Percentiles rank a stretch among this genome's conserved stretches.
Conservation (phyloP, 2,329 filamentous ascomycete genomes). For the Tolypocladium tropicale region DNA sequence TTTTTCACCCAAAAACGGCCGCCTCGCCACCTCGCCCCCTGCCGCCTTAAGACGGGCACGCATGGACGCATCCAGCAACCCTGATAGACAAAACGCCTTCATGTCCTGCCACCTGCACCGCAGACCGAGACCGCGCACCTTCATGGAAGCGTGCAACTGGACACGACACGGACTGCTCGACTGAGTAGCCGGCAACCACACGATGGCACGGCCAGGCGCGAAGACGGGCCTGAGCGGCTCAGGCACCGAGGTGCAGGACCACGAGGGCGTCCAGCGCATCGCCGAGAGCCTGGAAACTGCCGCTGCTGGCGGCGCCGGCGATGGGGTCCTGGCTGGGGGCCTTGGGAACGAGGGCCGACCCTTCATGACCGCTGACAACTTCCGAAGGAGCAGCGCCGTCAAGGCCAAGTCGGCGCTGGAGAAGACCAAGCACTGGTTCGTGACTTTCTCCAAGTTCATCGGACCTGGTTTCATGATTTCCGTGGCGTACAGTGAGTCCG, state of each 20-base stretch:
- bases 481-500: constrained; percentile 43
- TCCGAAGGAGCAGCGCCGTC: background rate
- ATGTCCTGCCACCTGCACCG: background rate
- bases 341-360: background rate
- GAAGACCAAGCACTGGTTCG: constrained; percentile 8
- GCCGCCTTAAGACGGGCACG: too few species aligned
- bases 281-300: background rate
- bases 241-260: background rate
- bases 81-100: background rate
- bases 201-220: background rate
- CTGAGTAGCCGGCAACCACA: background rate
- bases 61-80: background rate
- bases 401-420: constrained; percentile 3
- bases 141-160: background rate
- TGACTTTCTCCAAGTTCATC: constrained; percentile 34
- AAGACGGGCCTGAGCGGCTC: background rate
- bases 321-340: background rate
- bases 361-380: background rate
- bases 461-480: constrained; percentile 58
- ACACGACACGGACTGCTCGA: background rate
- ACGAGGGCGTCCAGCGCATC: background rate
- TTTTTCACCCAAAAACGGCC: background rate
- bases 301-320: background rate
- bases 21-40: background rate
- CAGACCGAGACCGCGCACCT: background rate